phyloP scores from a whole-genome alignment of 2,329 filamentous ascomycete genomes.

The Fusarium sp. region DNA sequence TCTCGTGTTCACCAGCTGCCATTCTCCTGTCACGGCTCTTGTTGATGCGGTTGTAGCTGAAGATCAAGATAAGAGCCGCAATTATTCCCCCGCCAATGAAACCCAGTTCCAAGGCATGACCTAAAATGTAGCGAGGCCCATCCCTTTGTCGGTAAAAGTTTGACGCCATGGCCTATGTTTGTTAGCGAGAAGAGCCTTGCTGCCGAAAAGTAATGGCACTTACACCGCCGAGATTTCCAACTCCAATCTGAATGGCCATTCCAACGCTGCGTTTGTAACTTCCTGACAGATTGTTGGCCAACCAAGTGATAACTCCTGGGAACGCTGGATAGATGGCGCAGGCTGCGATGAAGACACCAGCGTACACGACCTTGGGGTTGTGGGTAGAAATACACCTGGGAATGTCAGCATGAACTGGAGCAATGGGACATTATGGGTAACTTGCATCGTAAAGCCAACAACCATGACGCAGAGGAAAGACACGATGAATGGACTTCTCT shows the following conservation, averaged over 20 bases:
- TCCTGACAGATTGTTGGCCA: constrained; percentile 77
- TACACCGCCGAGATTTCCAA: constrained; percentile 65
- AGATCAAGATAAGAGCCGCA: constrained; percentile 53
- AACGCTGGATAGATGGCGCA: constrained; percentile 83
- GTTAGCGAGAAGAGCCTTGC: not conserved
- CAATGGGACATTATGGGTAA: not conserved
- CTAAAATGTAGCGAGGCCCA: constrained; percentile 57
- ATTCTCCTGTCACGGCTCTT: constrained; percentile 60
- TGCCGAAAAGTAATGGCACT: constrained; percentile 18
- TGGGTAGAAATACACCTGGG: constrained; percentile 63
- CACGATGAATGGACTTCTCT: constrained; percentile 64
- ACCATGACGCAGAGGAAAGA: constrained; percentile 61
- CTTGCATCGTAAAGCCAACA: constrained; percentile 64
- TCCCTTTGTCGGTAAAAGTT: constrained; percentile 72
- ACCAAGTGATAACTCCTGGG: constrained; percentile 80
- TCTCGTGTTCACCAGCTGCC: constrained; percentile 52
- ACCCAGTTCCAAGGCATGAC: constrained; percentile 59
- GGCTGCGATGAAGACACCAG: constrained; percentile 77
- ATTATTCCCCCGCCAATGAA: constrained; percentile 57
- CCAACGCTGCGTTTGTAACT: constrained; percentile 70
- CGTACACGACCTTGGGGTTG: constrained; percentile 72
- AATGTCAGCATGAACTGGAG: not conserved
- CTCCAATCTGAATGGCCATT: constrained; percentile 70
- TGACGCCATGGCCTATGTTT: constrained; percentile 68
- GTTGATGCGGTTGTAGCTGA: constrained; percentile 67